These are phyloP conservation scores for Sanghuangporus baumii DNA, from an alignment of 1,284 basidiomycete species.

Conservation along the genomic window DNA sequence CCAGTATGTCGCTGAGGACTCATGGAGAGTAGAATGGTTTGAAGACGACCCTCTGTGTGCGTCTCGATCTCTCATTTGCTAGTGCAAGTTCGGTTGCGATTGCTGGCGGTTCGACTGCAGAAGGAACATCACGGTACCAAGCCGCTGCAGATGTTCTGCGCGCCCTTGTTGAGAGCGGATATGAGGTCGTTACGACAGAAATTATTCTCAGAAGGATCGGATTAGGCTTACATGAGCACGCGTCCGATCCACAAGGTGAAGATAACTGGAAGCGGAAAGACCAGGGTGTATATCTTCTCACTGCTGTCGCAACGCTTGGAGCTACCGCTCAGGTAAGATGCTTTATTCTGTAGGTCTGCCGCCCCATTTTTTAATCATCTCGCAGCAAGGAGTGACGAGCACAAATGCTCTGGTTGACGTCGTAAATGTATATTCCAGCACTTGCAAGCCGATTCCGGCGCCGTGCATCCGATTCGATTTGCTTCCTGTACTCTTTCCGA, in stretches of 20 bases:
- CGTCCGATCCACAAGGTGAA: slow-evolving; percentile 39
- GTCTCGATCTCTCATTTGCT: slow-evolving; percentile 69
- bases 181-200: slow-evolving; percentile 76
- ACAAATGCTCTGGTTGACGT: slow-evolving; percentile 92
- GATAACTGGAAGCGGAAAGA: slow-evolving; percentile 93
- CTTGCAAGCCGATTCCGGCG: slow-evolving; percentile 64
- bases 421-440: slow-evolving; percentile 89
- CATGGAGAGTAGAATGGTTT: too few species aligned
- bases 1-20: too few species aligned
- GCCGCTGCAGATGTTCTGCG: too few species aligned
- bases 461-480: slow-evolving; percentile 91
- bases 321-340: slow-evolving; percentile 70
- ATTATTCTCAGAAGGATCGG: slow-evolving; percentile 83
- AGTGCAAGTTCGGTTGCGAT: too few species aligned
- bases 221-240: slow-evolving; percentile 61
- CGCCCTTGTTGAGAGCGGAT: too few species aligned
- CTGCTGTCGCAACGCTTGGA: slow-evolving; percentile 85
- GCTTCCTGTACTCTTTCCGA: slow-evolving; percentile 90
- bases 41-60: too few species aligned
- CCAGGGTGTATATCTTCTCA: slow-evolving; percentile 89
- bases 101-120: too few species aligned
- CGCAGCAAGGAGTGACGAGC: slow-evolving; percentile 85
- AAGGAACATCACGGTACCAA: too few species aligned
- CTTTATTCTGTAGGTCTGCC: background rate
- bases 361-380: background rate